Conservation (phyloP, 2,329 filamentous ascomycete genomes). For the Phyllosticta citriasiana region DNA sequence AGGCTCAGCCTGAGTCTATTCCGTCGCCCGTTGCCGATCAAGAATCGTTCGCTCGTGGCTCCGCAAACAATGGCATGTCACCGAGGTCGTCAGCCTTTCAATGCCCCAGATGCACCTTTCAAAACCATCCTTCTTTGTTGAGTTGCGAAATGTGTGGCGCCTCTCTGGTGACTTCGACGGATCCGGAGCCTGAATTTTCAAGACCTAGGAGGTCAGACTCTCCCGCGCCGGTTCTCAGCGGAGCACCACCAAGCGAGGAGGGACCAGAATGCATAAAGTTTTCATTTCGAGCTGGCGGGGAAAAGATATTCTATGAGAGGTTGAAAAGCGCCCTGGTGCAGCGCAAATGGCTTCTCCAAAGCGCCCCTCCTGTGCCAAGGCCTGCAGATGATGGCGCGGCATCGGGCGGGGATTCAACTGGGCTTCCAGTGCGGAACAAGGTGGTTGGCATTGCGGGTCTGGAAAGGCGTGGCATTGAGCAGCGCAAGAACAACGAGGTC, state of each 20-base stretch:
- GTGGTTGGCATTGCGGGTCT: constrained; percentile 85
- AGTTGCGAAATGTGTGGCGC: constrained; percentile 89
- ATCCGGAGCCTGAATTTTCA: constrained; percentile 32
- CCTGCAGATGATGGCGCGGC: constrained; percentile 27
- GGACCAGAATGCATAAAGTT: constrained; percentile 72
- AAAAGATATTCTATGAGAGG: constrained; percentile 80
- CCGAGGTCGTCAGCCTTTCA: constrained; percentile 14
- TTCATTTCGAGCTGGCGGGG: constrained; percentile 82
- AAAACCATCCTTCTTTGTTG: constrained; percentile 78
- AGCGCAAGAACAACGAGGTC: constrained; percentile 84
- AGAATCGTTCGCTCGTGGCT: constrained; percentile 31
- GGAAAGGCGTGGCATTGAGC: constrained; percentile 72
- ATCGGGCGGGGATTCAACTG: neutral
- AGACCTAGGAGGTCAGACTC: constrained; percentile 53
- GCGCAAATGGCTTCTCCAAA: constrained; percentile 87
- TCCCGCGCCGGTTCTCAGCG: constrained; percentile 58
- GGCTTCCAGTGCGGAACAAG: constrained; percentile 34
- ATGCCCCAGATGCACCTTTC: constrained; percentile 86
- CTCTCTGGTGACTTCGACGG: constrained; percentile 49
- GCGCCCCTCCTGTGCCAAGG: constrained; percentile 77
- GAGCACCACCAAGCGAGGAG: constrained; percentile 42
- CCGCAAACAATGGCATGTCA: neutral
- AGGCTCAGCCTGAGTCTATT: constrained; percentile 14
- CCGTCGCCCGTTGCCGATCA: constrained; percentile 17
- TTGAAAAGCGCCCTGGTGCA: constrained; percentile 82